A percentile compares a stretch with the other conserved stretches of the same genome.
Conservation (phyloP, 139 green algal species). For the Ostreobium quekettii region DNA sequence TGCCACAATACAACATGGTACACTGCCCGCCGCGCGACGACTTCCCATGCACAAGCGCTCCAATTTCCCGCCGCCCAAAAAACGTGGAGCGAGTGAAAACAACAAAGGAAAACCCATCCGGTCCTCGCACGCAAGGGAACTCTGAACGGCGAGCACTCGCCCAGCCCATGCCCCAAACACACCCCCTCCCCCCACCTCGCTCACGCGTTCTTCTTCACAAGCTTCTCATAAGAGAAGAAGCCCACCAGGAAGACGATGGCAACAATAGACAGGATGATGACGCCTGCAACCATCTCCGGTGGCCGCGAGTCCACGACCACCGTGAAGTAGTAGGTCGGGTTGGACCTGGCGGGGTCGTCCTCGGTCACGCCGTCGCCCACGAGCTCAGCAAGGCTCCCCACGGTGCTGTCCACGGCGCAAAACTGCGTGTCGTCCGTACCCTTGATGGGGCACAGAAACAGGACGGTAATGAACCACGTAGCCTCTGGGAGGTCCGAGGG, state of each 20-base stretch:
- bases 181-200: too few relatives aligned
- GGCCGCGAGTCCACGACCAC: not conserved
- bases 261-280: constrained; percentile 7
- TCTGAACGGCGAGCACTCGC: too few relatives aligned
- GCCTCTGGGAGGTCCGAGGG: constrained; percentile 11
- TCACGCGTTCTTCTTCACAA: constrained; percentile 16
- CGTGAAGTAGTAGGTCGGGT: not conserved
- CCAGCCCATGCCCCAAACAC: too few relatives aligned
- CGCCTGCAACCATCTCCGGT: not conserved
- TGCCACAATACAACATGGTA: too few relatives aligned
- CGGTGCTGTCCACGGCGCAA: constrained; percentile 12
- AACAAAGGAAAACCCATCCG: too few relatives aligned
- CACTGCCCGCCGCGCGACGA: too few relatives aligned
- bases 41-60: too few relatives aligned
- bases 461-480: constrained; percentile 1
- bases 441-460: constrained; percentile 1
- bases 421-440: constrained; percentile 8
- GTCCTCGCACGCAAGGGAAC: too few relatives aligned
- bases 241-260: constrained; percentile 1
- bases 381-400: not conserved
- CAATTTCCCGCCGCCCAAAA: too few relatives aligned
- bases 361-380: not conserved
- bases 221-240: constrained; percentile 7
- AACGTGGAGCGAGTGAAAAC: too few relatives aligned
- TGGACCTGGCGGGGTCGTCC: not conserved